Base-by-base conservation (phyloP, 352 stramenopile species). In the Pythium biforme region DNA sequence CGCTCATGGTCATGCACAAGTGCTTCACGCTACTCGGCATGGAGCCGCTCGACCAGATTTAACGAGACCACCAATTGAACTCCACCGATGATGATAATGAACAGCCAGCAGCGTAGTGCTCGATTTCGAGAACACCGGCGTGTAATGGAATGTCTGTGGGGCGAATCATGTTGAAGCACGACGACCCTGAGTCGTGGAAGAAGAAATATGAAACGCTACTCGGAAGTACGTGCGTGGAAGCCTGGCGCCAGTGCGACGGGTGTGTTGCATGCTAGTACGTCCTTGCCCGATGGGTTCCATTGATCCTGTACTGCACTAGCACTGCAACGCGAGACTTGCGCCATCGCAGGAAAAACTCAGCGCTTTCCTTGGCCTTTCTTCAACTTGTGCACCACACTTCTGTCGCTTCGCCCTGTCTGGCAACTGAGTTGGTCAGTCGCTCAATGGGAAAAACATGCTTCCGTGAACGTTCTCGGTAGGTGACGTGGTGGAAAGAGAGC, bases 21-120 rank as follows among this genome's bases (percentile, higher is more conserved):
- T 96, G 87, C 70, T 97, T 98, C 62, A 76, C 80, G 51, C 75
- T 99, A 67, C 76, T 99, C 47, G 94, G 94, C 59, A 98, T 99
- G 41, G 88, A 95, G 41, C 84, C 90, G 8, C 72, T 98, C 23
- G 88, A 98, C 70, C 90, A 97, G 74, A 98, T 99, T 43, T 43
- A 43, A 34, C n/a, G n/a, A n/a, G 31, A 37, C 31, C 8, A 8
- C 8, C 29, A 12, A 15, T 37, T 37, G 3, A n/a, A n/a, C 31
- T 37, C 31, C 1, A 37, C 31, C 31, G 62, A 64, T 37, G 52
- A 39, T 66, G 61, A 51, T 66, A 68, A 76, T 69, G 59, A 46
- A 39, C 19, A 55, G 17, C 15, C 37, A 43, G 37, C 11, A 4
- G 4, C 29, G 29, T 33, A 9, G n/a, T n/a, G 31, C 5, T 5